Base-by-base conservation (phyloP, 306 rosid species). In the Vicia sativa region DNA sequence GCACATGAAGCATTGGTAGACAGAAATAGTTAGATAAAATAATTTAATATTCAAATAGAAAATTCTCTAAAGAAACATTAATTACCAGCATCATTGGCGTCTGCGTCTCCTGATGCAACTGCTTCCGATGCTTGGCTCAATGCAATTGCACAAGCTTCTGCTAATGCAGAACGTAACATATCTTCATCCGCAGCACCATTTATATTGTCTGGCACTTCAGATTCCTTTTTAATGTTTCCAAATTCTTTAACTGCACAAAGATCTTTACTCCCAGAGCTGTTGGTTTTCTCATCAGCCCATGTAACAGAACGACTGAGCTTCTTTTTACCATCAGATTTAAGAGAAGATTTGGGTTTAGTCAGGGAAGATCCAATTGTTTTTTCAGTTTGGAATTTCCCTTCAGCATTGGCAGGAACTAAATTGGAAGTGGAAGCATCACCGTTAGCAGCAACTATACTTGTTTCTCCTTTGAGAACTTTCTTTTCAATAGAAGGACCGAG, bases 141-240 rank as follows among this genome's bases (percentile, higher is more conserved):
- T 62, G 96, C 96, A 50, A 68, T 34, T 35, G 95, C 97, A 82
- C 96, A 90, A 21, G 90, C 96, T 83, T 93, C 97, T 11, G 96
- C 99, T 7, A 87, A 88, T 57, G 83, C 76, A 61, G 59, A 38
- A 41, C 85, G 83, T 26, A 82, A 58, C 42, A 23, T 57, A 44
- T 58, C 79, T 74, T 83, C 95, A 52, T 78, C 75, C 57, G 67
- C 80, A 58, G 19, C 46, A 28, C 34, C 65, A 56, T 66, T 52
- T 12, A 39, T 56, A 23, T 74, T 57, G 9, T 62, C 78, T 6
- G 56, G 68, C 11, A 54, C 45, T 6, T 69, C 79, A 74, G 62
- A 60, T 56, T 44, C 62, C 8, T 48, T 49, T 61, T 46, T 77
- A 34, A 38, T 15, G 44, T 80, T 78, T 14, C 74, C 84, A 63